These are phyloP conservation scores for Daldinia caldariorum DNA, from an alignment of 495 filamentous ascomycete genomes.

Conservation along the genomic window DNA sequence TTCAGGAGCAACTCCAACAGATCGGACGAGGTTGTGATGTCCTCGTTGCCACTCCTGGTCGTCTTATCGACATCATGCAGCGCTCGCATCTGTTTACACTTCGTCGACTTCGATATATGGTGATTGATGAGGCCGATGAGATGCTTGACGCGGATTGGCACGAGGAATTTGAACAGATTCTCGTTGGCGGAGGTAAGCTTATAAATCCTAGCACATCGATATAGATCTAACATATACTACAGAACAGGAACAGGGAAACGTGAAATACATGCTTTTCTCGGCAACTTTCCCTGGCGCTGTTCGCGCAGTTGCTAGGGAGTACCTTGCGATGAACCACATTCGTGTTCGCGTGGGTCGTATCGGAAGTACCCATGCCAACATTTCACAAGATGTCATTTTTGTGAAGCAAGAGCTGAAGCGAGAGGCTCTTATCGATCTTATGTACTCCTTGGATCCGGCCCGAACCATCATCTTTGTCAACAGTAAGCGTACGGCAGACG, in stretches of 20 bases:
- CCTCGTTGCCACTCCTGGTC: conserved; percentile 86
- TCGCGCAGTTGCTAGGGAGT: conserved; percentile 77
- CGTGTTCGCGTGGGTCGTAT: conserved; percentile 86
- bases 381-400: conserved; percentile 77
- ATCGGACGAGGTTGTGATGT: conserved; percentile 87
- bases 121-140: conserved; percentile 97
- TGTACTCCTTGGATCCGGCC: conserved; percentile 71
- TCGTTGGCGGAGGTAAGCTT: conserved; percentile 77
- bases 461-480: conserved; percentile 96
- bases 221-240: conserved; percentile 34
- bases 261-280: conserved; percentile 89
- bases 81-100: conserved; percentile 73
- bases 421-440: conserved; percentile 74
- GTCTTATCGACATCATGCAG: conserved; percentile 82
- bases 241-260: conserved; percentile 83
- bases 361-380: conserved; percentile 80
- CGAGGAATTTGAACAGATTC: conserved; percentile 71
- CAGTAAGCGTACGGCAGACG: conserved; percentile 75
- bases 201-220: not conserved
- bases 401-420: conserved; percentile 71
- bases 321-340: conserved; percentile 75
- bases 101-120: conserved; percentile 78
- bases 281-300: conserved; percentile 86
- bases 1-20: conserved; percentile 71
- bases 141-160: conserved; percentile 83